phyloP scores from a whole-genome alignment of 768 basidiomycete genomes.

The Serendipita vermifera region DNA sequence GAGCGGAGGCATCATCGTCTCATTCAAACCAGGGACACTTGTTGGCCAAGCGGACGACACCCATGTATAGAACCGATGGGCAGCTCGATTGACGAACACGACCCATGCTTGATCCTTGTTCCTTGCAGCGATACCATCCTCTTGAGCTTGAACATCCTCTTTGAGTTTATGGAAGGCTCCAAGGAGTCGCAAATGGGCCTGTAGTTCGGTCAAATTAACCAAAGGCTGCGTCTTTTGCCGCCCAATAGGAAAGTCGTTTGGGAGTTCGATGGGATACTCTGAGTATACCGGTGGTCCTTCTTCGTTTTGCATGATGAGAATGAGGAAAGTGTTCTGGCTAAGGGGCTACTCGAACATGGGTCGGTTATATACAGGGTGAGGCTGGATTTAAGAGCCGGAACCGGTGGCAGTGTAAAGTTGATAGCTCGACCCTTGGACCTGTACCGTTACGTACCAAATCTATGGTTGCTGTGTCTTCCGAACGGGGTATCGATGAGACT shows the following conservation, averaged over 20 bases:
- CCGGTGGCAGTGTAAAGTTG: too few species aligned
- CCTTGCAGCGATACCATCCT: background rate
- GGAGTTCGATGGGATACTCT: background rate
- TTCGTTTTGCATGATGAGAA: too few species aligned
- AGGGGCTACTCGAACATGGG: too few species aligned
- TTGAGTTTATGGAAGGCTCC: conserved; percentile 13
- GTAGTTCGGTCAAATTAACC: conserved; percentile 9
- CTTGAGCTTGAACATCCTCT: background rate
- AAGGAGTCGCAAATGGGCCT: conserved; percentile 12
- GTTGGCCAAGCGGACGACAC: background rate
- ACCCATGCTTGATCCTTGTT: background rate
- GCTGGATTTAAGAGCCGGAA: too few species aligned
- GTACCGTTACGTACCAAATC: too few species aligned
- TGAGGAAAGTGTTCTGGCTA: too few species aligned
- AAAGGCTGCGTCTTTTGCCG: background rate
- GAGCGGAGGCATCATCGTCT: conserved; percentile 6
- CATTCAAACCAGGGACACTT: background rate
- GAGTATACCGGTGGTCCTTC: background rate
- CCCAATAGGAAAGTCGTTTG: background rate
- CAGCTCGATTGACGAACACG: conserved; percentile 8
- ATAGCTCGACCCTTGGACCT: too few species aligned
- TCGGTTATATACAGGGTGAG: too few species aligned
- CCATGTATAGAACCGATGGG: conserved; percentile 3
- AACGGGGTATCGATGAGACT: too few species aligned
- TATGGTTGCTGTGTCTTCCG: too few species aligned